Percentiles rank a stretch among this genome's conserved stretches.
Conservation (phyloP, 208 protist genomes). For the Crithidia acanthocephali region DNA sequence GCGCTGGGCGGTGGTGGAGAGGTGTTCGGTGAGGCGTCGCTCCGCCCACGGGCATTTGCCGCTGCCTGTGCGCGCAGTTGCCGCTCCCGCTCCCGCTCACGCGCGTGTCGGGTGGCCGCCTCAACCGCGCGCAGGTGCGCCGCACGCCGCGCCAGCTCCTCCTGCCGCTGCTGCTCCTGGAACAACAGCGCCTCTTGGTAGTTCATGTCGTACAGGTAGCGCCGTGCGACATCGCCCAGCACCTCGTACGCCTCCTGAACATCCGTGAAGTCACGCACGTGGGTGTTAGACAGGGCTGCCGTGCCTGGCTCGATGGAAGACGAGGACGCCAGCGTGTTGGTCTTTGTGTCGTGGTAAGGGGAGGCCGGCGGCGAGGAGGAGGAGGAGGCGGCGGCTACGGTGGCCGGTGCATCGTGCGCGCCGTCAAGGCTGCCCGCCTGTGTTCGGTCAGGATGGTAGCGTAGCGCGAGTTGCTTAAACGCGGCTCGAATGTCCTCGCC, state of each 20-base stretch:
- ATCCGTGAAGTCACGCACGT: slow-evolving; percentile 55
- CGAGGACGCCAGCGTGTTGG: not conserved
- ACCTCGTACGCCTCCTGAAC: slow-evolving; percentile 91
- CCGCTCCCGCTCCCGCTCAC: slow-evolving; percentile 25
- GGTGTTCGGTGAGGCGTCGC: slow-evolving; percentile 1
- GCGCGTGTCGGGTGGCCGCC: slow-evolving; percentile 20
- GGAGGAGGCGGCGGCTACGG: not conserved
- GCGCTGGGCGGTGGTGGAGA: not conserved
- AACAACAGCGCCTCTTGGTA: slow-evolving; percentile 51
- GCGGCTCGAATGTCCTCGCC: slow-evolving; percentile 65
- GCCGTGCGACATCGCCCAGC: slow-evolving; percentile 80
- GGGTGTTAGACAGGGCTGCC: too few relatives aligned
- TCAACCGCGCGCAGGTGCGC: slow-evolving; percentile 21
- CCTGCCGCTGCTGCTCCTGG: slow-evolving; percentile 24
- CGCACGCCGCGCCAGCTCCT: slow-evolving; percentile 26
- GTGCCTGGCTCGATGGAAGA: not conserved
- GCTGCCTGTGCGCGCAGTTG: slow-evolving; percentile 28
- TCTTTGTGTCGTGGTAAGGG: not conserved
- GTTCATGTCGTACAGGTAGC: slow-evolving; percentile 88
- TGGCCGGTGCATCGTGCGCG: not conserved
- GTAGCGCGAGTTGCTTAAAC: slow-evolving; percentile 71
- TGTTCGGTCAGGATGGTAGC: slow-evolving; percentile 70
- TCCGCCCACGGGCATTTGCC: too few relatives aligned
- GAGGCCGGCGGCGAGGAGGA: not conserved
- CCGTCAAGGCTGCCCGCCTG: not conserved